These are phyloP conservation scores for Fusarium pseudocircinatum DNA, from an alignment of 2,329 filamentous ascomycete species.

Conservation along the genomic window DNA sequence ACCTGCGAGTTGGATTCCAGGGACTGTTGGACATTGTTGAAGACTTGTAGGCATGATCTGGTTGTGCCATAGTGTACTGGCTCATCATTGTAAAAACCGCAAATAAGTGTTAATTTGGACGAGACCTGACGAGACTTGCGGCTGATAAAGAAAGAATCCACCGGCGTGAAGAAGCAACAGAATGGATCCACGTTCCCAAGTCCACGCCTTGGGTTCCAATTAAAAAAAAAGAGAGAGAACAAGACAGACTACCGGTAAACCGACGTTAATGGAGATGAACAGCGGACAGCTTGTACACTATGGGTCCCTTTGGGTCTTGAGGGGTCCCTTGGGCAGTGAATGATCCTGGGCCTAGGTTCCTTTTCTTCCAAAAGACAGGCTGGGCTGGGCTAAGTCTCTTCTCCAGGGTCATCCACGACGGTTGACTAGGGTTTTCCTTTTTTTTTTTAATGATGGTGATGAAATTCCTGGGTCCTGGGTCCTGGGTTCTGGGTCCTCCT, in stretches of 20 bases:
- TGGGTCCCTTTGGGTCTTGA: conserved; percentile 42
- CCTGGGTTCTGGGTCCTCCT: conserved; percentile 41
- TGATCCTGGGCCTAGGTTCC: conserved; percentile 37
- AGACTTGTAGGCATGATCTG: conserved; percentile 59
- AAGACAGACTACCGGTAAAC: conserved; percentile 28
- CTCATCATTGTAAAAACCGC: conserved; percentile 47
- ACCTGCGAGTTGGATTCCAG: conserved; percentile 64
- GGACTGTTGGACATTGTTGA: conserved; percentile 58
- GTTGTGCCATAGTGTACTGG: conserved; percentile 56
- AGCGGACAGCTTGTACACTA: conserved; percentile 42
- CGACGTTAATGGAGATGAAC: conserved; percentile 25
- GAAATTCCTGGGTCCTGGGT: conserved; percentile 38
- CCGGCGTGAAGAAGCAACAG: conserved; percentile 38
- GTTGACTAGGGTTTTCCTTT: conserved; percentile 43
- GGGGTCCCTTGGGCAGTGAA: conserved; percentile 40
- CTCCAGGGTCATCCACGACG: conserved; percentile 42
- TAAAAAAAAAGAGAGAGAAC: conserved; percentile 39
- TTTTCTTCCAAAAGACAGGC: conserved; percentile 39
- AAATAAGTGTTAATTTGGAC: conserved; percentile 38
- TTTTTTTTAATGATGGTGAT: conserved; percentile 41
- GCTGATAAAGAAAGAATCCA: conserved; percentile 47
- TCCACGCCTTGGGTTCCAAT: conserved; percentile 41
- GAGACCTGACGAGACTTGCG: conserved; percentile 42
- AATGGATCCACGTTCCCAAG: conserved; percentile 10
- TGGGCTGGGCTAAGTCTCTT: conserved; percentile 35